phyloP scores from a whole-genome alignment of 2,329 filamentous ascomycete genomes.

The Tricladium varicosporioides region DNA sequence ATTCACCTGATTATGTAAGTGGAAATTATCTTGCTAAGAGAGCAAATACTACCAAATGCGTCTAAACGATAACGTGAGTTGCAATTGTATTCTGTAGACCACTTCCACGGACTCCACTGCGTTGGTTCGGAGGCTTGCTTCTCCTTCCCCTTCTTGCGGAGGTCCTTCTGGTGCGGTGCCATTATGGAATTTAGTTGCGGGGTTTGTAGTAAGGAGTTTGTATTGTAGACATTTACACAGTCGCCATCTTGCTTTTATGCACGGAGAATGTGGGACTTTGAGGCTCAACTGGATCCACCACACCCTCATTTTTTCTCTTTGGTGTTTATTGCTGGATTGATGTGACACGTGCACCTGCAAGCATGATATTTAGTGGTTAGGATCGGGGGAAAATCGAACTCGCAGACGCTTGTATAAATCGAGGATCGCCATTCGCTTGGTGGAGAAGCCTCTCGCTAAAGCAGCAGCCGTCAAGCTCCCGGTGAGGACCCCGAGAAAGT shows the following conservation, averaged over 20 bases:
- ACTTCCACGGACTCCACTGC: neutral
- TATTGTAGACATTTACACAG: neutral
- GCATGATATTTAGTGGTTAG: neutral
- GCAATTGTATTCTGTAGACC: neutral
- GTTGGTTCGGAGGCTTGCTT: neutral
- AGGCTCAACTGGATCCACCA: neutral
- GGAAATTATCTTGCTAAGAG: neutral
- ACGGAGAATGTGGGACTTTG: neutral
- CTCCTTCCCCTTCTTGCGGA: neutral
- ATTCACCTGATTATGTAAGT: conserved; percentile 1
- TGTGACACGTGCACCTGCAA: neutral
- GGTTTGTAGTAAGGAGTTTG: neutral
- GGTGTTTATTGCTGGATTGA: neutral
- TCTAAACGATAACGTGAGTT: neutral
- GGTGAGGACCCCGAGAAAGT: no score
- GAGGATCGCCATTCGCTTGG: neutral
- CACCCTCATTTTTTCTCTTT: neutral
- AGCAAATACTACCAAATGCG: neutral
- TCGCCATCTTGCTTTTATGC: neutral
- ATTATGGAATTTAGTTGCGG: neutral
- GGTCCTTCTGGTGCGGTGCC: neutral
- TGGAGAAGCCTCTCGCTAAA: neutral
- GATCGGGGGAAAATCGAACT: neutral
- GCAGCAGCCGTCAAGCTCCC: neutral
- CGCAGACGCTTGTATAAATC: neutral